Evolutionary conservation across 192 early-diverging fungal species (phyloP).

Genomic region (Linnemannia schmuckeri): DNA sequence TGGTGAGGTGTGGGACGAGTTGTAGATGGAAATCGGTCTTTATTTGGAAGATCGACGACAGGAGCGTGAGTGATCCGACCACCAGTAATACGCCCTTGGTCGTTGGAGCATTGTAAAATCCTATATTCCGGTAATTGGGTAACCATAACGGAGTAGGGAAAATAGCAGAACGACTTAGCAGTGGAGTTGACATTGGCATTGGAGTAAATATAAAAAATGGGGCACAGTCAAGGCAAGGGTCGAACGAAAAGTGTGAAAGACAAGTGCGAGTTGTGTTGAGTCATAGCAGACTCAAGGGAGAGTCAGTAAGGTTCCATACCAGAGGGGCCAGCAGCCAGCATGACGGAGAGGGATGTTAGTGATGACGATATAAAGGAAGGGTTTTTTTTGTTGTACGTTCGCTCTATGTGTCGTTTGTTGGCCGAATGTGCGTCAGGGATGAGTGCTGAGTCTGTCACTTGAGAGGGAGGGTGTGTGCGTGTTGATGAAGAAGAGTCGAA

Average conservation of each 20-base stretch:
- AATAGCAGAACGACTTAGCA: background rate
- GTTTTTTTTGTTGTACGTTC: background rate
- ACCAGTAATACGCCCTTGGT: constrained; percentile 68
- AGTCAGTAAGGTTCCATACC: constrained; percentile 28
- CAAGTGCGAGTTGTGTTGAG: background rate
- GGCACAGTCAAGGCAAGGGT: background rate
- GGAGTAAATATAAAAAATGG: background rate
- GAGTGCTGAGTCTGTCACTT: background rate
- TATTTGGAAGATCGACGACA: constrained; percentile 61
- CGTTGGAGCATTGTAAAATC: constrained; percentile 74
- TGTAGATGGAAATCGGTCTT: constrained; percentile 69
- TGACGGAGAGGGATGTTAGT: background rate
- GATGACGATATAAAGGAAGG: background rate
- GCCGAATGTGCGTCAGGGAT: background rate
- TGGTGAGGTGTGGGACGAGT: constrained; percentile 68
- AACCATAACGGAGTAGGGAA: background rate
- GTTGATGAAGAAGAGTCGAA: background rate
- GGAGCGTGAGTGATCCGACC: constrained; percentile 63
- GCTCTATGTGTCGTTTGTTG: background rate
- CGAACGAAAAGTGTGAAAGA: background rate
- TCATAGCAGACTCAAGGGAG: constrained; percentile 18
- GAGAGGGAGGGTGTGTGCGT: background rate
- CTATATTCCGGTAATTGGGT: constrained; percentile 33
- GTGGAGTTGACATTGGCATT: background rate
- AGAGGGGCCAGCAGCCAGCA: constrained; percentile 50